phyloP scores from a whole-genome alignment of 306 rosid genomes.

The Cucurbita moschata region DNA sequence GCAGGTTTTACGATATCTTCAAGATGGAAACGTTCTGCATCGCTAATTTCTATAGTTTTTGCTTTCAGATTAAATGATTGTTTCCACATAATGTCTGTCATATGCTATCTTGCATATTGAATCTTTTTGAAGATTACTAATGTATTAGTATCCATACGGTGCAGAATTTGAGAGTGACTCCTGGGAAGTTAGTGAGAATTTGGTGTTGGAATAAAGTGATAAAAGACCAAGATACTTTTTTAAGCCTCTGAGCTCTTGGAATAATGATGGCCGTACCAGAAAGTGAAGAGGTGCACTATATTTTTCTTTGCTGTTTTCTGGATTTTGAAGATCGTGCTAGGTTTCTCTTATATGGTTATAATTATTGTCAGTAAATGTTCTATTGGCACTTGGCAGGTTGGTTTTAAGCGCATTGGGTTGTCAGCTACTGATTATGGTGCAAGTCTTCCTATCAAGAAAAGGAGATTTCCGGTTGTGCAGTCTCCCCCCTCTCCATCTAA shows the following conservation, averaged over 20 bases:
- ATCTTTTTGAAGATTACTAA: neutral
- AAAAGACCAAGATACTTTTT: neutral
- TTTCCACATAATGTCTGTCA: neutral
- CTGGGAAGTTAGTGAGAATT: neutral
- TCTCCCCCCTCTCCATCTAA: conserved; percentile 49
- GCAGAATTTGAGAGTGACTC: neutral
- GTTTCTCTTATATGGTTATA: conserved; percentile 1
- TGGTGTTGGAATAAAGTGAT: neutral
- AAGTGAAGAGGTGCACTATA: conserved; percentile 8
- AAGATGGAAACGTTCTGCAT: neutral
- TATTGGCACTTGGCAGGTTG: conserved; percentile 53
- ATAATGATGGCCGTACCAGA: conserved; percentile 1
- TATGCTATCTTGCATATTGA: neutral
- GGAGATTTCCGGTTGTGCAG: conserved; percentile 47
- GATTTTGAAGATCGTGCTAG: neutral
- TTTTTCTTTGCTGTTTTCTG: neutral
- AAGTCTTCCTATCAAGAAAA: conserved; percentile 94
- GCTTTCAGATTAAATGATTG: neutral
- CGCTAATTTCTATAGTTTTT: neutral
- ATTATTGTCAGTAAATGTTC: conserved; percentile 21
- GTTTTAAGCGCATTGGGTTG: conserved; percentile 51
- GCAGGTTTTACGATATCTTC: neutral
- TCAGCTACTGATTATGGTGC: conserved; percentile 60
- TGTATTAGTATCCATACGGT: neutral
- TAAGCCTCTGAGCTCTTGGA: neutral